A percentile compares a stretch with the other conserved stretches of the same genome.
Evolutionary conservation across 176 grass and related monocot genomes (phyloP).

Genomic region (barley (Hordeum vulgare)): DNA sequence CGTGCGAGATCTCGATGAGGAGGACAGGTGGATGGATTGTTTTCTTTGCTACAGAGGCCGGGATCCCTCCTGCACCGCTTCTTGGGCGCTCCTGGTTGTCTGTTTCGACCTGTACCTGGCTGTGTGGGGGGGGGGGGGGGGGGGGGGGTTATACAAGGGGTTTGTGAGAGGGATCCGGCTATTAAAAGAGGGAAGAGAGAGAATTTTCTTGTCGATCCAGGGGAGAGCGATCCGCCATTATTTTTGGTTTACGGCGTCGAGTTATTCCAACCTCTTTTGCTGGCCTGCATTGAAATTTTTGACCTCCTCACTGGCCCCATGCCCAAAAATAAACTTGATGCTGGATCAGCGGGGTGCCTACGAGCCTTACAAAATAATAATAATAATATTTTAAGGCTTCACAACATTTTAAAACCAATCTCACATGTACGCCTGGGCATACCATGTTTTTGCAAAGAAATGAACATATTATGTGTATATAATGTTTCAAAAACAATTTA

Average conservation of each 20-base stretch:
- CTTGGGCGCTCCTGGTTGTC: conserved; percentile 11
- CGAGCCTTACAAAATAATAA: too few species aligned
- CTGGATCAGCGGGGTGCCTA: too few species aligned
- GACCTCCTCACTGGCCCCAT: neutral
- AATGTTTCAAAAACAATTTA: too few species aligned
- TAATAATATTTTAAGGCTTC: too few species aligned
- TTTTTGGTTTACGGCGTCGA: neutral
- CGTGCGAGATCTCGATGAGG: conserved; percentile 20
- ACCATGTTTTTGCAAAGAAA: too few species aligned
- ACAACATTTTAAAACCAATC: too few species aligned
- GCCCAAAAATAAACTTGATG: neutral
- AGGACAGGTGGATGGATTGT: neutral
- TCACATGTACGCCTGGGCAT: too few species aligned
- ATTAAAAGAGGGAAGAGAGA: neutral
- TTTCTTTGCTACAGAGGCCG: neutral
- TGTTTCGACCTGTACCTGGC: neutral
- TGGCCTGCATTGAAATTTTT: conserved; percentile 7
- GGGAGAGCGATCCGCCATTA: too few species aligned
- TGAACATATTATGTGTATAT: too few species aligned
- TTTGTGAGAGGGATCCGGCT: conserved; percentile 4
- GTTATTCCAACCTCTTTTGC: conserved; percentile 18
- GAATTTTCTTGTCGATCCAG: neutral
- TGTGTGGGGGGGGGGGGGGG: neutral
- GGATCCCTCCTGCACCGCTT: conserved; percentile 11
- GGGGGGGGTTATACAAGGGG: neutral